A percentile compares a stretch with the other conserved stretches of the same genome.
These are phyloP conservation scores for Echeveria elegans DNA, from an alignment of 164 flowering plant species.

Conservation along the genomic window DNA sequence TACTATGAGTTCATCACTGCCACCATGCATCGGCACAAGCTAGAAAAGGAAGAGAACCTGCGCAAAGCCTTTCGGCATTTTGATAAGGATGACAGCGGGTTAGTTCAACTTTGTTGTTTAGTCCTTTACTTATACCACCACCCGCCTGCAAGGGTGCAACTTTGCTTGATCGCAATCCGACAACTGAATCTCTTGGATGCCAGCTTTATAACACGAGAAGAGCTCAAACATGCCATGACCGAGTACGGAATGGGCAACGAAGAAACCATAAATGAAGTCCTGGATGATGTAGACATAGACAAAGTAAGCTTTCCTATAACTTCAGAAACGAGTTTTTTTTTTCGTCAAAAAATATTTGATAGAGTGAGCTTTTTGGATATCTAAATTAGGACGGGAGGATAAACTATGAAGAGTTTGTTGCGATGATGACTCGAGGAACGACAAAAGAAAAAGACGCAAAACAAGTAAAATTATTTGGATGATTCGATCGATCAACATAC, in stretches of 20 bases:
- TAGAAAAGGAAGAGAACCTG: conserved; percentile 72
- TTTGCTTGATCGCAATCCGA: neutral
- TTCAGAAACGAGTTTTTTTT: neutral
- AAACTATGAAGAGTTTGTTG: conserved; percentile 70
- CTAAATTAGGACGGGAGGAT: conserved; percentile 68
- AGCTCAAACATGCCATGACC: conserved; percentile 68
- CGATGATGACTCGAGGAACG: conserved; percentile 78
- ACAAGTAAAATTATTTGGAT: neutral
- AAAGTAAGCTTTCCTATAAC: conserved; percentile 23
- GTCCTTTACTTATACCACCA: neutral
- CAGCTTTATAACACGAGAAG: conserved; percentile 89
- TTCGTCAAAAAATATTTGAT: no score
- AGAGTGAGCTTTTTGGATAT: no score
- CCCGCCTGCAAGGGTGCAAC: neutral
- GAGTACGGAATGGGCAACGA: conserved; percentile 82
- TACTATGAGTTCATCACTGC: conserved; percentile 81
- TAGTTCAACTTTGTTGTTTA: conserved; percentile 22
- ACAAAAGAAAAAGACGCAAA: conserved; percentile 2
- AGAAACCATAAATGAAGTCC: conserved; percentile 66
- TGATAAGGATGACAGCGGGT: conserved; percentile 85
- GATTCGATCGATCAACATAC: no score
- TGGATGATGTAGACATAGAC: conserved; percentile 72
- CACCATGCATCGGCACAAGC: conserved; percentile 83
- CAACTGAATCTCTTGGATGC: neutral
- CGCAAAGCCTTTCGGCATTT: conserved; percentile 65